phyloP scores from a whole-genome alignment of 768 basidiomycete species.

The Serpula lacrymans region DNA sequence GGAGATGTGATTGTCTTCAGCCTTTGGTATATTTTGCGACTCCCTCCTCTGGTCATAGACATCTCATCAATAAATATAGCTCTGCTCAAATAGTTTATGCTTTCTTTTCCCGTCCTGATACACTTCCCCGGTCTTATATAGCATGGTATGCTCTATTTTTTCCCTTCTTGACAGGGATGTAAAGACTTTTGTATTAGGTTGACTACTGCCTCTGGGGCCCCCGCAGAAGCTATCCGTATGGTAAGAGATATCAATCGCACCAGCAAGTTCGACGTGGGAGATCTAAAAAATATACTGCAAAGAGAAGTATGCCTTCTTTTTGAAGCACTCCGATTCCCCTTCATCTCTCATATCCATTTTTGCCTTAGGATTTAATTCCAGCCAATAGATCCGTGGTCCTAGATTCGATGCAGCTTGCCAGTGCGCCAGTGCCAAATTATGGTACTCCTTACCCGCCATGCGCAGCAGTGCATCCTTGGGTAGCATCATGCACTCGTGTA shows the following conservation, averaged over 20 bases:
- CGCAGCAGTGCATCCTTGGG: slow-evolving; percentile 74
- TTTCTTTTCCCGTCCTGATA: slow-evolving; percentile 76
- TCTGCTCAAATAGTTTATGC: slow-evolving; percentile 87
- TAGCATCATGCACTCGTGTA: slow-evolving; percentile 47
- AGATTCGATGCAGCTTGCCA: slow-evolving; percentile 35
- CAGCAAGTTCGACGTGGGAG: slow-evolving; percentile 49
- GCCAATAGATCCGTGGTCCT: slow-evolving; percentile 49
- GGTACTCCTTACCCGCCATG: slow-evolving; percentile 59
- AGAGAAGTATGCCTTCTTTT: slow-evolving; percentile 38
- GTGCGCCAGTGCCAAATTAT: slow-evolving; percentile 34
- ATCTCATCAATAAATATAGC: slow-evolving; percentile 29
- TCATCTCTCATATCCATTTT: background rate
- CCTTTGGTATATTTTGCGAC: slow-evolving; percentile 50
- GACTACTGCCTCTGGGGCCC: slow-evolving; percentile 60
- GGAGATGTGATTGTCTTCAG: slow-evolving; percentile 83
- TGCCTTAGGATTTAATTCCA: slow-evolving; percentile 50
- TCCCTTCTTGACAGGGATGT: no score
- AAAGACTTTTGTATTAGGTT: slow-evolving; percentile 66
- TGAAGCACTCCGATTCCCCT: background rate
- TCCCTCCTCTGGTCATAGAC: background rate
- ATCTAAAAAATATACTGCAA: slow-evolving; percentile 52
- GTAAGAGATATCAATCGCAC: slow-evolving; percentile 60
- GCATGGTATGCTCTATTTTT: slow-evolving; percentile 50
- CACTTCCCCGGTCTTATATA: slow-evolving; percentile 74
- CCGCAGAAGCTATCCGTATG: slow-evolving; percentile 53